Conservation (phyloP, 2,329 filamentous ascomycete genomes). For the Fusarium sp. region DNA sequence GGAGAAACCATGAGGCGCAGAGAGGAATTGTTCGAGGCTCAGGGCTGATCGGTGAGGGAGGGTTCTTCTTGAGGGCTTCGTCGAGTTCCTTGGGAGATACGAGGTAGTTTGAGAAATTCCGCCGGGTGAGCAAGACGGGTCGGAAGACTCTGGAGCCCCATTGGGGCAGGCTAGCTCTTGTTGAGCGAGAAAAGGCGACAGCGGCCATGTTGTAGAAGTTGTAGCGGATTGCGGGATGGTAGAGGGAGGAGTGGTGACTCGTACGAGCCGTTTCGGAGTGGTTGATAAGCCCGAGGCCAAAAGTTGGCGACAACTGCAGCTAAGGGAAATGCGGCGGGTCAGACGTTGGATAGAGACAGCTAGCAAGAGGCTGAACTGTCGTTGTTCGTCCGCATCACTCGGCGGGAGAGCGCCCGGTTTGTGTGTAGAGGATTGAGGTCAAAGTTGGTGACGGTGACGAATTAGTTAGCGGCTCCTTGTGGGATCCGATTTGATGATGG, state of each 20-base stretch:
- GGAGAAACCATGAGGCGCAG: slow-evolving; percentile 96
- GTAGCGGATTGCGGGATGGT: slow-evolving; percentile 18
- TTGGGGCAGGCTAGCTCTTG: slow-evolving; percentile 55
- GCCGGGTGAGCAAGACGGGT: slow-evolving; percentile 44
- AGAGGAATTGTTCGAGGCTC: slow-evolving; percentile 88
- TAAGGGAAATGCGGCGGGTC: slow-evolving; percentile 6
- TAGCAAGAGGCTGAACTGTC: slow-evolving; percentile 40
- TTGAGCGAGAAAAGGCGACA: slow-evolving; percentile 56
- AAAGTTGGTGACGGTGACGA: slow-evolving; percentile 36
- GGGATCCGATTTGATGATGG: slow-evolving; percentile 41
- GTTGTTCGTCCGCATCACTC: slow-evolving; percentile 41
- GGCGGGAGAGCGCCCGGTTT: slow-evolving; percentile 20
- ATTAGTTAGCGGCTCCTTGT: slow-evolving; percentile 40
- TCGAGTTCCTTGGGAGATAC: slow-evolving; percentile 86
- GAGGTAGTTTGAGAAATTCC: slow-evolving; percentile 80
- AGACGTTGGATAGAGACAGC: slow-evolving; percentile 24
- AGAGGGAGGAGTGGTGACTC: slow-evolving; percentile 24
- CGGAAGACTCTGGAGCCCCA: slow-evolving; percentile 50
- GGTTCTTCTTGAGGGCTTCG: slow-evolving; percentile 84
- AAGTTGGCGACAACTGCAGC: slow-evolving; percentile 7
- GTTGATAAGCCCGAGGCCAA: slow-evolving; percentile 38
- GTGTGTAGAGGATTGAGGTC: slow-evolving; percentile 10
- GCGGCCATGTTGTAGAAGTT: slow-evolving; percentile 55
- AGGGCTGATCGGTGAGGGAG: slow-evolving; percentile 81
- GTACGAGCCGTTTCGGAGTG: slow-evolving; percentile 36